These are phyloP conservation scores for Nemania bipapillata DNA, from an alignment of 2,329 filamentous ascomycete genomes.

Conservation along the genomic window DNA sequence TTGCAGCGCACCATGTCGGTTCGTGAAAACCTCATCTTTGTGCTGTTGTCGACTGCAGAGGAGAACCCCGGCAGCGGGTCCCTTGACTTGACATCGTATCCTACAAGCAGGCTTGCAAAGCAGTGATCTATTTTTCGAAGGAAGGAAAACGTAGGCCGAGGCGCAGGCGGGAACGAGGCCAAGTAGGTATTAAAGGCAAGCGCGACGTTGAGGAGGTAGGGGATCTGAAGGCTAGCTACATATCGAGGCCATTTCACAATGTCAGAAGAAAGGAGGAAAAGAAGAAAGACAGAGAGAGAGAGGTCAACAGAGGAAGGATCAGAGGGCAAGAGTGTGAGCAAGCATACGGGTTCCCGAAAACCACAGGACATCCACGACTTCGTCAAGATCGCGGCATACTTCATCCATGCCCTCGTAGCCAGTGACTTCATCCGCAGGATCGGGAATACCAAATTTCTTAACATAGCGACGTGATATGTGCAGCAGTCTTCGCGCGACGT, in stretches of 20 bases:
- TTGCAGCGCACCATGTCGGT: slow-evolving; percentile 91
- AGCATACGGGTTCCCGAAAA: slow-evolving; percentile 83
- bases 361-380: slow-evolving; percentile 84
- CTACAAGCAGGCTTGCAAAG: slow-evolving; percentile 78
- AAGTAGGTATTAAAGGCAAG: slow-evolving; percentile 78
- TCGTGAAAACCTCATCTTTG: slow-evolving; percentile 72
- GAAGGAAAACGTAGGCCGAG: slow-evolving; percentile 74
- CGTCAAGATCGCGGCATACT: slow-evolving; percentile 78
- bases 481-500: slow-evolving; percentile 64
- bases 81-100: slow-evolving; percentile 72
- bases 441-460: slow-evolving; percentile 65
- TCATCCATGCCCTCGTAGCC: slow-evolving; percentile 73
- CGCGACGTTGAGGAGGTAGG: slow-evolving; percentile 82
- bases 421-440: slow-evolving; percentile 60
- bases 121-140: slow-evolving; percentile 84
- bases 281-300: background rate
- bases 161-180: slow-evolving; percentile 74
- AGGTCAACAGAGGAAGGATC: background rate
- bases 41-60: slow-evolving; percentile 56
- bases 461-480: slow-evolving; percentile 68
- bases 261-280: slow-evolving; percentile 19
- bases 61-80: slow-evolving; percentile 75
- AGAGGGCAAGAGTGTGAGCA: slow-evolving; percentile 52
- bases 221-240: slow-evolving; percentile 79
- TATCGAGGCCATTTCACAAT: background rate